Conservation (phyloP, 768 basidiomycete genomes). For the Termitomyces sp. region DNA sequence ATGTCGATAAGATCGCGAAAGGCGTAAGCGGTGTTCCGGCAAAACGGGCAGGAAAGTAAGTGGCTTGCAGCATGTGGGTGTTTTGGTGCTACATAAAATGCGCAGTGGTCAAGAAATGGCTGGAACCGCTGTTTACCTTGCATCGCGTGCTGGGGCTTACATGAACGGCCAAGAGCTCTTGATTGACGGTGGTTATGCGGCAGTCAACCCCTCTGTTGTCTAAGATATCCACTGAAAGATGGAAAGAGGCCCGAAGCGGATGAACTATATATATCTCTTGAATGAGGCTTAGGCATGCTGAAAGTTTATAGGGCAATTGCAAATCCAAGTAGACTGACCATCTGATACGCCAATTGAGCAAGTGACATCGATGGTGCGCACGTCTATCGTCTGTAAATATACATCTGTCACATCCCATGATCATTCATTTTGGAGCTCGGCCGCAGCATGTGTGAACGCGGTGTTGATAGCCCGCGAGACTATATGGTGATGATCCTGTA, state of each 20-base stretch:
- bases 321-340: not conserved
- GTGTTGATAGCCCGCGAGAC: not conserved
- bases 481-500: not conserved
- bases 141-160: constrained; percentile 67
- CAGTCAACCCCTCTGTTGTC: constrained; percentile 61
- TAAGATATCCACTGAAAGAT: constrained; percentile 16
- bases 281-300: not conserved
- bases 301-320: not conserved
- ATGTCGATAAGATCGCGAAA: constrained; percentile 48
- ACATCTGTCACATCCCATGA: not conserved
- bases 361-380: not conserved
- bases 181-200: constrained; percentile 70
- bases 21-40: constrained; percentile 51
- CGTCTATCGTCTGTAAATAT: not conserved
- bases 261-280: not conserved
- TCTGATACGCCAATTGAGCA: not conserved
- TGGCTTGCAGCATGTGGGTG: not conserved
- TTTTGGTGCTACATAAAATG: not conserved
- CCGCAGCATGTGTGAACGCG: constrained; percentile 3
- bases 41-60: constrained; percentile 37
- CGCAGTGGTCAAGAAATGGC: constrained; percentile 68
- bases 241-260: not conserved
- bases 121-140: constrained; percentile 72
- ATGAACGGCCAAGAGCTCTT: constrained; percentile 75
- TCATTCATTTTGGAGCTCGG: not conserved